Conservation (phyloP, 108 stramenopile genomes). For the Discostella pseudostelligera region DNA sequence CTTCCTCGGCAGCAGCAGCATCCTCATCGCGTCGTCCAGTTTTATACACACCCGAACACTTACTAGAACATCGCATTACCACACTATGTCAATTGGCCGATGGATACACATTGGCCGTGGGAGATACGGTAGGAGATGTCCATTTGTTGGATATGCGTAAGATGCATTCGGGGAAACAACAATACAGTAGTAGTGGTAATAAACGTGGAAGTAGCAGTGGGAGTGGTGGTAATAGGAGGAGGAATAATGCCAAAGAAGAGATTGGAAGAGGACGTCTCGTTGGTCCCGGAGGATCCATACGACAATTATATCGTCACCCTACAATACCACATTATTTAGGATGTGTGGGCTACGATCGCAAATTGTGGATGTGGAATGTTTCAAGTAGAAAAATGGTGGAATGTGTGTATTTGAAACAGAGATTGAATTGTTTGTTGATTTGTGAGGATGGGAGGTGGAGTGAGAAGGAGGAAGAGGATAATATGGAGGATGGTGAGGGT, state of each 20-base stretch:
- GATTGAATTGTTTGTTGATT: conserved; percentile 78
- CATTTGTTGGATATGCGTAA: conserved; percentile 61
- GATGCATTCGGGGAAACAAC: conserved; percentile 37
- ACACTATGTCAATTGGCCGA: conserved; percentile 56
- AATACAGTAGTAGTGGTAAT: neutral
- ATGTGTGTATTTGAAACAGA: conserved; percentile 84
- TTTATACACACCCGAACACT: conserved; percentile 51
- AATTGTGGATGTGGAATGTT: conserved; percentile 77
- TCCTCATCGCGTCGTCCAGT: conserved; percentile 56
- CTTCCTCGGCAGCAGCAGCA: conserved; percentile 19
- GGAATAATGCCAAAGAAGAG: conserved; percentile 21
- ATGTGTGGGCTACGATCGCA: conserved; percentile 81
- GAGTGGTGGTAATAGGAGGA: conserved; percentile 19
- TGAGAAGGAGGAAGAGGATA: conserved; percentile 14
- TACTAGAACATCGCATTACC: conserved; percentile 69
- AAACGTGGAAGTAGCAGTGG: conserved; percentile 2
- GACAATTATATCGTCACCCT: conserved; percentile 59
- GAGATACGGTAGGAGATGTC: conserved; percentile 66
- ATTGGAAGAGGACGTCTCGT: conserved; percentile 56
- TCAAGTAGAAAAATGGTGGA: conserved; percentile 51
- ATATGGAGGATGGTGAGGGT: conserved; percentile 41
- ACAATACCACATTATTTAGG: conserved; percentile 60
- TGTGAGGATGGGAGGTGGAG: conserved; percentile 44
- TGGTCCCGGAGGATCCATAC: conserved; percentile 78
- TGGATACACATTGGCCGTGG: conserved; percentile 53